phyloP scores from a whole-genome alignment of 345 rosid species.

The Citrus australasica region DNA sequence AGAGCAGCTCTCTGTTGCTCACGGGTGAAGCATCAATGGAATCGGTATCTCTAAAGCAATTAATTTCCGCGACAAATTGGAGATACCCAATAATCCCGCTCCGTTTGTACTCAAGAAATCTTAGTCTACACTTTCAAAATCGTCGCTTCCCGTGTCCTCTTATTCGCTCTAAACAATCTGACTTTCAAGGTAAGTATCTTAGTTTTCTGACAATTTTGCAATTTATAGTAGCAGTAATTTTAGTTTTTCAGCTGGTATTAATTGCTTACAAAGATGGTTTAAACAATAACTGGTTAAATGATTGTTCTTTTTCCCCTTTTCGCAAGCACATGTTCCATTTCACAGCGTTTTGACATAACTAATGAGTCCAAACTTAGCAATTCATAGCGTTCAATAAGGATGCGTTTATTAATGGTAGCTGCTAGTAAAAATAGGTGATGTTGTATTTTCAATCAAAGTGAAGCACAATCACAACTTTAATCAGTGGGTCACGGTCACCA shows the following conservation, averaged over 20 bases:
- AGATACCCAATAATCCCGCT: conserved; percentile 13
- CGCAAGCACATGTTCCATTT: too few relatives aligned
- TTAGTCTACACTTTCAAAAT: conserved; percentile 12
- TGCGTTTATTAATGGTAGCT: background rate
- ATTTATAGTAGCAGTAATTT: background rate
- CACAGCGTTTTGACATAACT: too few relatives aligned
- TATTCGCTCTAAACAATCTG: conserved; percentile 34
- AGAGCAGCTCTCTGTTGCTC: background rate
- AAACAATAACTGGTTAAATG: background rate
- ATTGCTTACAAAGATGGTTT: background rate
- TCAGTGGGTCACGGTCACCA: too few relatives aligned
- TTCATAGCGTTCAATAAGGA: background rate
- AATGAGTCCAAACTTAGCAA: background rate
- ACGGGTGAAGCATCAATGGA: conserved; percentile 14
- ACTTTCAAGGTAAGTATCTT: conserved; percentile 38
- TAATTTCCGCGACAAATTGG: conserved; percentile 17
- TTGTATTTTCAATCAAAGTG: too few relatives aligned
- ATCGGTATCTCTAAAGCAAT: conserved; percentile 15
- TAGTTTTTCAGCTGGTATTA: background rate
- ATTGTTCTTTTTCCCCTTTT: background rate
- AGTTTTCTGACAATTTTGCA: background rate
- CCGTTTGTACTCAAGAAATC: conserved; percentile 12
- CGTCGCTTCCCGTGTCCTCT: conserved; percentile 20
- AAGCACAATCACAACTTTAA: too few relatives aligned
- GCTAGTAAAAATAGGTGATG: too few relatives aligned